phyloP scores from a whole-genome alignment of 169 alveolate genomes.

The Cryptosporidium muris region DNA sequence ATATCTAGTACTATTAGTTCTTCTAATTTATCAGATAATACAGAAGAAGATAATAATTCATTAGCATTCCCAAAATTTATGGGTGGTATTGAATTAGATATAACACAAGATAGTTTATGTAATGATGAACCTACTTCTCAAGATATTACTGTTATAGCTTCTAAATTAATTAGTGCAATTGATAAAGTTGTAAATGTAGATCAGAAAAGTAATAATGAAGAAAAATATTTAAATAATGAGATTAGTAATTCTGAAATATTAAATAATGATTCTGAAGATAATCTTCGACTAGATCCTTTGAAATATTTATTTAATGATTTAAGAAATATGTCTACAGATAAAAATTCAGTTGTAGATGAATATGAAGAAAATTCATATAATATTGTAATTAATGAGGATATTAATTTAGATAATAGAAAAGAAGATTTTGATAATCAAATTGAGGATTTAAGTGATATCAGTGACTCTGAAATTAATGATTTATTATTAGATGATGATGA shows the following conservation, averaged over 20 bases:
- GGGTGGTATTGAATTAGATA: conserved; percentile 69
- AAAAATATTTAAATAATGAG: conserved; percentile 10
- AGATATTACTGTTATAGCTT: conserved; percentile 76
- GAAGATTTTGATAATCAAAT: conserved; percentile 16
- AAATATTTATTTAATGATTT: conserved; percentile 37
- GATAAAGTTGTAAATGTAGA: conserved; percentile 37
- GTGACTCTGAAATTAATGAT: conserved; percentile 77
- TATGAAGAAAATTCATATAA: neutral
- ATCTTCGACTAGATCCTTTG: conserved; percentile 67
- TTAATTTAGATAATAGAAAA: conserved; percentile 12
- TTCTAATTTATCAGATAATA: conserved; percentile 36
- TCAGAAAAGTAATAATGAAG: conserved; percentile 9
- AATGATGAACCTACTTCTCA: conserved; percentile 76
- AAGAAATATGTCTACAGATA: conserved; percentile 28
- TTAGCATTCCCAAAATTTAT: conserved; percentile 19
- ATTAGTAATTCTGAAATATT: conserved; percentile 8
- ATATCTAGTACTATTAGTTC: conserved; percentile 25
- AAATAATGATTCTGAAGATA: conserved; percentile 55
- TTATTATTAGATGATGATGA: conserved; percentile 83
- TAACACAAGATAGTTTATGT: conserved; percentile 75
- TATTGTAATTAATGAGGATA: conserved; percentile 5
- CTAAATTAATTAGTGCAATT: conserved; percentile 75
- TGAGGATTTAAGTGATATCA: conserved; percentile 73
- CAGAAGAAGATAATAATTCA: conserved; percentile 60
- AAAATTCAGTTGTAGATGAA: conserved; percentile 28